Evolutionary conservation across 2,329 filamentous ascomycete species (phyloP).

Genomic region (Penicillium sclerotigenum): DNA sequence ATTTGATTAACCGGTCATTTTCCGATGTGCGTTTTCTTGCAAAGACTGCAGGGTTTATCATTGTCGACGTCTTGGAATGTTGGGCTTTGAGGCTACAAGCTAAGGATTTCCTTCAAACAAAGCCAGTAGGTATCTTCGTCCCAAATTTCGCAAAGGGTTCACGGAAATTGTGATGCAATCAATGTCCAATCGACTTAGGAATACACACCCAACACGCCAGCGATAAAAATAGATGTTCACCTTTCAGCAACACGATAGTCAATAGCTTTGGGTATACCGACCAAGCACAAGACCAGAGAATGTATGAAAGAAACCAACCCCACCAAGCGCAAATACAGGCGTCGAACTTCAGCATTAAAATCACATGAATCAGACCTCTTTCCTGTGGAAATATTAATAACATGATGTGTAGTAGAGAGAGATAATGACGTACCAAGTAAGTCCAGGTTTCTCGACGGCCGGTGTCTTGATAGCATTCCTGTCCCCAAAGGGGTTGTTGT

Average conservation of each 20-base stretch:
- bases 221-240: neutral
- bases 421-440: constrained; percentile 33
- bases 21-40: neutral
- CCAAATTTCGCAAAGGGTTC: neutral
- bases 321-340: neutral
- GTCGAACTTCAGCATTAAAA: neutral
- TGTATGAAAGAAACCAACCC: neutral
- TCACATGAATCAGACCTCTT: constrained; percentile 24
- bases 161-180: neutral
- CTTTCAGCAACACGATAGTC: constrained; percentile 4
- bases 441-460: constrained; percentile 30
- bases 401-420: neutral
- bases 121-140: neutral
- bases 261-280: constrained; percentile 10
- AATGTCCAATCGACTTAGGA: neutral
- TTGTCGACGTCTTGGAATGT: neutral
- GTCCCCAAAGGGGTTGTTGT: constrained; percentile 86
- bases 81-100: neutral
- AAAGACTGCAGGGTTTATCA: neutral
- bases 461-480: constrained; percentile 58
- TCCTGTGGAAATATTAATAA: constrained; percentile 24
- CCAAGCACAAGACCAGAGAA: constrained; percentile 1
- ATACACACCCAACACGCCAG: neutral
- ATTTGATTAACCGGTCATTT: neutral
- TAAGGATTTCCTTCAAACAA: neutral